A percentile compares a stretch with the other conserved stretches of the same genome.
These are phyloP conservation scores for Xylaria sp. DNA, from an alignment of 2,329 filamentous ascomycete genomes.

Conservation along the genomic window DNA sequence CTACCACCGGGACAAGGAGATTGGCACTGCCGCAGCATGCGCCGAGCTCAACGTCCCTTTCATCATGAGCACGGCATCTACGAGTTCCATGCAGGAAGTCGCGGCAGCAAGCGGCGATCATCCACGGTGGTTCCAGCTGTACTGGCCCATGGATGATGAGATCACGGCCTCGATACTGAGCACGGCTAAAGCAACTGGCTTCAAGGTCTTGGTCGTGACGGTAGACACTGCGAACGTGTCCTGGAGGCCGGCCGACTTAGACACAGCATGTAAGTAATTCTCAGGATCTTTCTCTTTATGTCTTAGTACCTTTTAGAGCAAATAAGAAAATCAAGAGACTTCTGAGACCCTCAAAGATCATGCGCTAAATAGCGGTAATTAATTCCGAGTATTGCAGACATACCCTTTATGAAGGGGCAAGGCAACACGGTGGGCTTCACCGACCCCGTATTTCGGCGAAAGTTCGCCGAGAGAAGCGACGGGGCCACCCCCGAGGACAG, in stretches of 20 bases:
- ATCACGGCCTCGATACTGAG: slow-evolving; percentile 71
- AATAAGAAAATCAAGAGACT: too few species aligned
- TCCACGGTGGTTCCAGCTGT: slow-evolving; percentile 77
- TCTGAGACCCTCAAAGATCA: not conserved
- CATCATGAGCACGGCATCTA: slow-evolving; percentile 72
- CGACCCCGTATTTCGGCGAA: slow-evolving; percentile 71
- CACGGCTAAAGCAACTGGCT: slow-evolving; percentile 70
- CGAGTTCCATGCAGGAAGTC: slow-evolving; percentile 72
- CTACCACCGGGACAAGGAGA: slow-evolving; percentile 72
- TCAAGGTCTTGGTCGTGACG: slow-evolving; percentile 74
- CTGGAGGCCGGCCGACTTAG: slow-evolving; percentile 76
- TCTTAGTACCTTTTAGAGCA: too few species aligned
- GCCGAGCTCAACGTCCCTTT: slow-evolving; percentile 70
- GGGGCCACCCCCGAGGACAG: slow-evolving; percentile 60
- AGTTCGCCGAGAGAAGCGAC: slow-evolving; percentile 62
- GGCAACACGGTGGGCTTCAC: slow-evolving; percentile 71
- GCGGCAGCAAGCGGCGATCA: slow-evolving; percentile 66
- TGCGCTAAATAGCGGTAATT: not conserved
- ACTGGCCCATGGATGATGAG: slow-evolving; percentile 75
- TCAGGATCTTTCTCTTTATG: not conserved
- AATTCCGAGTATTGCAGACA: slow-evolving; percentile 50
- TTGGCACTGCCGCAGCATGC: slow-evolving; percentile 71
- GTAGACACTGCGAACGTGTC: slow-evolving; percentile 75
- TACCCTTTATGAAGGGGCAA: slow-evolving; percentile 67
- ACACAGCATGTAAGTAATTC: slow-evolving; percentile 54